Evolutionary conservation across 108 stramenopile species (phyloP).

Genomic region (Schizochytrium sp.): DNA sequence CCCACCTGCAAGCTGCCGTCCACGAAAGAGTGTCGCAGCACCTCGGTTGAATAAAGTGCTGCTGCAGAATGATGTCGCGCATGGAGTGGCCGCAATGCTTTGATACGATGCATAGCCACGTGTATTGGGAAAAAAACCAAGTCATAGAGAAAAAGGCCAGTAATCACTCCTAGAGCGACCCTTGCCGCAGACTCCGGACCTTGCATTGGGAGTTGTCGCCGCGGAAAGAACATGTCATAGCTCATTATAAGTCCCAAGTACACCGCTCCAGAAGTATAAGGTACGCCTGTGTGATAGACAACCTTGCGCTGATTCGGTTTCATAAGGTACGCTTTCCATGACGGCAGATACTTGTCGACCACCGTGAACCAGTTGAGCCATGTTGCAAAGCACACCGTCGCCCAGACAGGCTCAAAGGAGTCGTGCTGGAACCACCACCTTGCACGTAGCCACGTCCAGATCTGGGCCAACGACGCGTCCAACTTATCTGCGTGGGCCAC

Average conservation of each 20-base stretch:
- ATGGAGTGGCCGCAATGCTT: background rate
- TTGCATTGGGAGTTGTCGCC: background rate
- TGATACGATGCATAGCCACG: background rate
- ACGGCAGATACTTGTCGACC: background rate
- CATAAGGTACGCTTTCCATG: background rate
- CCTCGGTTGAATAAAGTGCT: background rate
- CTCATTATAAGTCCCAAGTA: background rate
- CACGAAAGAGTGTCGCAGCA: background rate
- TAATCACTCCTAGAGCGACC: background rate
- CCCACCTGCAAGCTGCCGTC: background rate
- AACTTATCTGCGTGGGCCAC: background rate
- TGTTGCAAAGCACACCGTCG: background rate
- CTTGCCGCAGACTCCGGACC: background rate
- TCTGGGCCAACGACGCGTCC: background rate
- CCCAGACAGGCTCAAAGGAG: background rate
- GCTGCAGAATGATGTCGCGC: background rate
- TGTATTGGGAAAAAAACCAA: background rate
- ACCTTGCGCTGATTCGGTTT: background rate
- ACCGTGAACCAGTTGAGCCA: background rate
- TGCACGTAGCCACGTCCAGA: background rate
- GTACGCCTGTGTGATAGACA: background rate
- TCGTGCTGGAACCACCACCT: background rate
- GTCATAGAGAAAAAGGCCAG: background rate
- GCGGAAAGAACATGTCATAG: background rate
- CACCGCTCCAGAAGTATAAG: background rate